Conservation (phyloP, 768 basidiomycete species). For the Scleroderma citrinum region DNA sequence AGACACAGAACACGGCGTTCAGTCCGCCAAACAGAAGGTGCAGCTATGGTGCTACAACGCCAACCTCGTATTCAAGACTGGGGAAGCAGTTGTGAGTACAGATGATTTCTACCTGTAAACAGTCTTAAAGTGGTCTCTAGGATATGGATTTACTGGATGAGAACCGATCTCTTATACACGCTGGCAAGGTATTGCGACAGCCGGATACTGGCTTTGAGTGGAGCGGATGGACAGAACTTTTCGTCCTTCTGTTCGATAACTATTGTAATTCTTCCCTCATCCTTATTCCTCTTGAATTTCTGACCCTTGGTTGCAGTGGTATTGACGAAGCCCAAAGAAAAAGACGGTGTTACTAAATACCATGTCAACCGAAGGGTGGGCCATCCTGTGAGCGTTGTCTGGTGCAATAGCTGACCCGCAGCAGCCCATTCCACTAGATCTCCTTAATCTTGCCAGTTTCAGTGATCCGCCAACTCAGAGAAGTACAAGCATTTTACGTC, state of each 20-base stretch:
- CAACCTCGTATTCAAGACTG: constrained; percentile 72
- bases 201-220: constrained; percentile 85
- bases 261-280: constrained; percentile 48
- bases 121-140: constrained; percentile 21
- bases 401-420: not conserved
- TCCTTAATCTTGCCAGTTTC: constrained; percentile 82
- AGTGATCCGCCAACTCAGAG: constrained; percentile 75
- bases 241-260: constrained; percentile 90
- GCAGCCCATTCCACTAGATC: constrained; percentile 89
- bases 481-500: constrained; percentile 63
- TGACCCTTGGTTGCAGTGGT: constrained; percentile 53
- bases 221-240: constrained; percentile 88
- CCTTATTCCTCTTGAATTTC: not conserved
- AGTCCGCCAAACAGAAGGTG: constrained; percentile 81
- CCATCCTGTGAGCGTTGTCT: constrained; percentile 1
- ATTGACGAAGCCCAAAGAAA: constrained; percentile 80
- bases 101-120: not conserved
- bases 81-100: constrained; percentile 55
- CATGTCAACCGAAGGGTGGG: constrained; percentile 75
- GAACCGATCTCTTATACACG: constrained; percentile 76
- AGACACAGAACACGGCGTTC: constrained; percentile 82
- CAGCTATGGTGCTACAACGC: constrained; percentile 84
- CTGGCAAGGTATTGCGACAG: constrained; percentile 78
- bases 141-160: constrained; percentile 90
- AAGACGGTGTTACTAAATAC: constrained; percentile 69